Evolutionary conservation across 1,139 yeast genomes (phyloP), one percentile per base, ranked within the genome.

Genomic region (Pichia kudriavzevii): DNA sequence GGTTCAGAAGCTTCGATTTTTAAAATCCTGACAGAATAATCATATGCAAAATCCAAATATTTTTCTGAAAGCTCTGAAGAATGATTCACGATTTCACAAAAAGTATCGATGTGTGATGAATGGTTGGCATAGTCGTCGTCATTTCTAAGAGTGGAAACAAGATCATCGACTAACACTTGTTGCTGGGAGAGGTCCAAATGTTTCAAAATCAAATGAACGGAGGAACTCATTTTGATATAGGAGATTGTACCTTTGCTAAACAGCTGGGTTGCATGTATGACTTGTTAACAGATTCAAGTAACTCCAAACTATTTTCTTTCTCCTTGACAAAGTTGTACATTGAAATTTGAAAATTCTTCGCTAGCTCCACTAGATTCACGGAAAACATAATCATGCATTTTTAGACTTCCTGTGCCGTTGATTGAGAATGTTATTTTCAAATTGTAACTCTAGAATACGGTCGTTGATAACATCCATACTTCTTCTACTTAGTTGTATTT

Each of bases 391-490:
- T n/a, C n/a, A n/a, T n/a, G n/a, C n/a, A n/a, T n/a, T n/a, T n/a
- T n/a, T n/a, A n/a, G n/a, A n/a, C n/a, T n/a, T 25, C 7, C 11
- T n/a, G n/a, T n/a, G n/a, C n/a, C n/a, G 26, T 1, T 17, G 14
- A 12, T 10, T 22, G 31, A 79, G 56, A 17, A 83, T 67, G 45
- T 80, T 82, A 43, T 74, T 70, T 53, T 81, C 93, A 34, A 85
- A 76, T 49, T 77, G 82, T 34, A 70, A 60, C 18, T 84, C 72
- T 31, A 85, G 63, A 12, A 79, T 59, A 46, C 82, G 93, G 53
- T 84, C 94, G 45, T 81, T 79, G 28, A 79, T 60, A 12, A 69
- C 60, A 45, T 79, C 85, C 17, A 76, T 64, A 11, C 76, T 68
- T 43, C 69, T 68, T 35, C 68, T 67, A 55, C 71, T 75, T 43